Percentiles rank a stretch among this genome's conserved stretches.
These are phyloP conservation scores for Turritis glabra DNA, from an alignment of 345 rosid genomes.

Conservation along the genomic window DNA sequence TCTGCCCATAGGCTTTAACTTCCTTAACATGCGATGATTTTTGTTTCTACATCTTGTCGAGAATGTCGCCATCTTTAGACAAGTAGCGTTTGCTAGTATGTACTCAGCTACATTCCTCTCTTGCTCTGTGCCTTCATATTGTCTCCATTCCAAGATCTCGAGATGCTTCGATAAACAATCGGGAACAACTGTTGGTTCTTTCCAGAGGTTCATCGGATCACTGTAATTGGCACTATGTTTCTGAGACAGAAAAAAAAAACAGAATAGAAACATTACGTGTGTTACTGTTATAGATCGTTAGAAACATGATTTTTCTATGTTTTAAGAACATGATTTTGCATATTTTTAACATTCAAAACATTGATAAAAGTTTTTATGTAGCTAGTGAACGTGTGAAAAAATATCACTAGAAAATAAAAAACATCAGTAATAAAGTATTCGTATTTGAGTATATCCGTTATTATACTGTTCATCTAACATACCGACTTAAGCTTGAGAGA, in stretches of 20 bases:
- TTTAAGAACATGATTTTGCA: background rate
- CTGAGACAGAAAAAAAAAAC: background rate
- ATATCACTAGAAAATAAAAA: background rate
- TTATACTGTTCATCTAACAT: background rate
- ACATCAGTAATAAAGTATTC: background rate
- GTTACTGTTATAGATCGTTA: background rate
- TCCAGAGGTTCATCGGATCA: background rate
- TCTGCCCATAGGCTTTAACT: slow-evolving; percentile 9
- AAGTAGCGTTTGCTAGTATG: slow-evolving; percentile 23
- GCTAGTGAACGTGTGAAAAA: background rate
- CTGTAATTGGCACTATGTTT: background rate
- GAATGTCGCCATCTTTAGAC: slow-evolving; percentile 18
- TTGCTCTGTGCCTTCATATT: slow-evolving; percentile 15
- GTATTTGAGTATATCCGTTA: background rate
- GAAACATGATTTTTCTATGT: background rate
- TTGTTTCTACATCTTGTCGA: background rate
- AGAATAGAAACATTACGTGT: background rate
- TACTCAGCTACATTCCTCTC: slow-evolving; percentile 12
- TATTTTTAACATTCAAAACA: background rate
- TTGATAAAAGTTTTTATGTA: background rate
- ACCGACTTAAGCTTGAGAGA: slow-evolving; percentile 24
- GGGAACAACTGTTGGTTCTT: background rate
- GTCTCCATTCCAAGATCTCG: slow-evolving; percentile 26
- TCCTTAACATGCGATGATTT: background rate
- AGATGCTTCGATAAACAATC: slow-evolving; percentile 4